These are phyloP conservation scores for Monosporozyma unispora DNA, from an alignment of 805 yeast species.

Conservation along the genomic window DNA sequence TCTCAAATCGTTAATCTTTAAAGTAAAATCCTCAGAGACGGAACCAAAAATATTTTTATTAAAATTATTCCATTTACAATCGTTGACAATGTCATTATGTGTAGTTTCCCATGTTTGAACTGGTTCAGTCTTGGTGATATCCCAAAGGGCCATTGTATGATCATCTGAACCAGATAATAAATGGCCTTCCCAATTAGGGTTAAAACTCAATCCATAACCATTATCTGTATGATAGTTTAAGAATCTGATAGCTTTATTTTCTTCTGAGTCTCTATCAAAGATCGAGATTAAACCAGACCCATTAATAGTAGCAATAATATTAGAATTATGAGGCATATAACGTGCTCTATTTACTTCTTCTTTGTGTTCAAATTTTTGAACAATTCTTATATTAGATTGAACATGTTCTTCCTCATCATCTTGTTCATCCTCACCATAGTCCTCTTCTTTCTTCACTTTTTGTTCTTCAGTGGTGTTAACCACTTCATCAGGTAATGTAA, in stretches of 20 bases:
- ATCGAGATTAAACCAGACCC: constrained; percentile 56
- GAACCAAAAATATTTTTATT: constrained; percentile 50
- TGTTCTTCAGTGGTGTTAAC: not conserved
- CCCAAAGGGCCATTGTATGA: constrained; percentile 53
- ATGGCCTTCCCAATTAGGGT: constrained; percentile 37
- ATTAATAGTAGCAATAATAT: constrained; percentile 53
- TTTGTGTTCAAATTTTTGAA: constrained; percentile 50
- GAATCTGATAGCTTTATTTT: constrained; percentile 28
- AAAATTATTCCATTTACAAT: constrained; percentile 60
- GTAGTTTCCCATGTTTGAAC: constrained; percentile 19
- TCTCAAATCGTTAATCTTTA: constrained; percentile 49
- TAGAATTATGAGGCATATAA: constrained; percentile 52
- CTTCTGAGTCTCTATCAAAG: constrained; percentile 34
- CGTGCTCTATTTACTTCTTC: constrained; percentile 70
- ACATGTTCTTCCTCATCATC: constrained; percentile 14
- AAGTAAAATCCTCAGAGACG: constrained; percentile 60
- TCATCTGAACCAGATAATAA: constrained; percentile 63
- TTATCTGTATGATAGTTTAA: constrained; percentile 51
- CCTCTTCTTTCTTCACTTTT: not conserved
- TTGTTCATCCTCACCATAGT: constrained; percentile 12
- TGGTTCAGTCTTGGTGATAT: constrained; percentile 26
- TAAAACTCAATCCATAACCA: constrained; percentile 74
- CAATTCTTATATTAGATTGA: constrained; percentile 46
- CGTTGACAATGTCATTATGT: constrained; percentile 61
- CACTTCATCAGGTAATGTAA: constrained; percentile 42